A percentile compares a stretch with the other conserved stretches of the same genome.
Conservation (phyloP, 2,329 filamentous ascomycete species). For the Knufia fluminis region DNA sequence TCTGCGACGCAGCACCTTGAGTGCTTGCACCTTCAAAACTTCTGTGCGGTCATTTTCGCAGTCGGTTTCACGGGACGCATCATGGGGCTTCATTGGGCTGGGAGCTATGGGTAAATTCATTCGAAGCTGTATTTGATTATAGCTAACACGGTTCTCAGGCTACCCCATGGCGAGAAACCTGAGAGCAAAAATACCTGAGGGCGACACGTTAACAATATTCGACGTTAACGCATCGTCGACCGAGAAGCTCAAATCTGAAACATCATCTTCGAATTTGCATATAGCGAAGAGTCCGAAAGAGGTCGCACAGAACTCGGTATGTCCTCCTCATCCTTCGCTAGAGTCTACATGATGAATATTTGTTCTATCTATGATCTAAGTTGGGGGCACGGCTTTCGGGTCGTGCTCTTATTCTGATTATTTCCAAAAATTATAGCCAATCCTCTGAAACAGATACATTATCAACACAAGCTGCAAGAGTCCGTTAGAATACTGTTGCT, state of each 20-base stretch:
- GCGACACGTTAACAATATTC: constrained; percentile 55
- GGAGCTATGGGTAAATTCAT: constrained; percentile 49
- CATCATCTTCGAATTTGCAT: constrained; percentile 41
- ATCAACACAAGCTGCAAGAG: constrained; percentile 8
- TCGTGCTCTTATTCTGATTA: constrained; percentile 46
- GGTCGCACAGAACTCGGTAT: constrained; percentile 58
- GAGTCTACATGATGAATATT: constrained; percentile 35
- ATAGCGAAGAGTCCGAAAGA: constrained; percentile 51
- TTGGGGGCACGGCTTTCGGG: constrained; percentile 50
- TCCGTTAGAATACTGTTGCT: constrained; percentile 17
- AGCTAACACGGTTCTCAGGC: constrained; percentile 35
- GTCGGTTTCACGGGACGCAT: constrained; percentile 36
- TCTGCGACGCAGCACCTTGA: constrained; percentile 4
- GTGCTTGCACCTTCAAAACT: not conserved
- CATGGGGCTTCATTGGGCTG: constrained; percentile 52
- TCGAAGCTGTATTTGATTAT: constrained; percentile 1
- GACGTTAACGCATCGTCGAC: constrained; percentile 54
- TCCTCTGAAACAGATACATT: constrained; percentile 51
- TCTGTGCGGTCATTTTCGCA: constrained; percentile 35
- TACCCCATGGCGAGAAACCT: constrained; percentile 67
- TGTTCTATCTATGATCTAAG: constrained; percentile 62
- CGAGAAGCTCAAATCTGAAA: constrained; percentile 49
- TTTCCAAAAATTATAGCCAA: constrained; percentile 61
- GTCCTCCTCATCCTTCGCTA: constrained; percentile 26
- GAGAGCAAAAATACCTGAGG: constrained; percentile 53